phyloP scores from a whole-genome alignment of 805 yeast genomes.

The Candida morakotiae region DNA sequence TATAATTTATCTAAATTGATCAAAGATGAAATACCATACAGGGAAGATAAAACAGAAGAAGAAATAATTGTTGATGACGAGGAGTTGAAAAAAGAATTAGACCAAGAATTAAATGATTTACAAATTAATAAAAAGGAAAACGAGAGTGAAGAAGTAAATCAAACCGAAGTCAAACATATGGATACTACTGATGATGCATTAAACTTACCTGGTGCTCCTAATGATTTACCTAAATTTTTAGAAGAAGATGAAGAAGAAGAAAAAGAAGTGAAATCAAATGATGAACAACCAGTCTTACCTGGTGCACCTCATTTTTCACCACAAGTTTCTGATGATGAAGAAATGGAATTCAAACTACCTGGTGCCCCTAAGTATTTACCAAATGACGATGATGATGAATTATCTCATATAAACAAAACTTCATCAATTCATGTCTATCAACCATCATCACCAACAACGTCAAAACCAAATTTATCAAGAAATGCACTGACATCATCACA shows the following conservation, averaged over 20 bases:
- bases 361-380: slow-evolving; percentile 42
- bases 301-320: slow-evolving; percentile 38
- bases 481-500: neutral
- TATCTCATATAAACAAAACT: slow-evolving; percentile 31
- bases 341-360: slow-evolving; percentile 27
- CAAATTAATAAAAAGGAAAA: slow-evolving; percentile 3
- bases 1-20: slow-evolving; percentile 34
- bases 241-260: slow-evolving; percentile 8
- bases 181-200: too few relatives aligned
- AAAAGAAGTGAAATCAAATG: neutral
- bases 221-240: slow-evolving; percentile 7
- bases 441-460: slow-evolving; percentile 12
- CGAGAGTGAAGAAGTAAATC: slow-evolving; percentile 1
- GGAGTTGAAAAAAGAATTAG: slow-evolving; percentile 25
- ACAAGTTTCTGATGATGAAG: slow-evolving; percentile 16
- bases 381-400: slow-evolving; percentile 28
- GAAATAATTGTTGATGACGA: slow-evolving; percentile 15
- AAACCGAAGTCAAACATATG: too few relatives aligned
- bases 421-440: slow-evolving; percentile 35
- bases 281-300: slow-evolving; percentile 19
- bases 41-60: slow-evolving; percentile 4
- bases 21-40: slow-evolving; percentile 30
- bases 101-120: slow-evolving; percentile 17
- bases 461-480: slow-evolving; percentile 2
- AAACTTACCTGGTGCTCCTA: slow-evolving; percentile 3